phyloP scores from a whole-genome alignment of 164 flowering plant species.

The Sedum album region DNA sequence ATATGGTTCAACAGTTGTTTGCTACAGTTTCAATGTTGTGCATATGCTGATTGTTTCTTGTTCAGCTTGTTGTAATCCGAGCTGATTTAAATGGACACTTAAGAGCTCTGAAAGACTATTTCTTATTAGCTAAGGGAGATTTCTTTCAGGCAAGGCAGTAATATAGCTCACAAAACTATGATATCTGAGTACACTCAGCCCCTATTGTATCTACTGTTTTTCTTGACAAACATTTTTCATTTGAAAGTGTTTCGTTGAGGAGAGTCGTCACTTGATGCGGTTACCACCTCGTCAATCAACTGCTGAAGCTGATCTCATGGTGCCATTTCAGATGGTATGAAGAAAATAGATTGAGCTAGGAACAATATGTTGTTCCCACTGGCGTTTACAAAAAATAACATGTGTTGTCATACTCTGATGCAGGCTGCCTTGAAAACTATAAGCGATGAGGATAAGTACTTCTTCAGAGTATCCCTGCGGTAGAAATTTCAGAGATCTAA shows the following conservation, averaged over 20 bases:
- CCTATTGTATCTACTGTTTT: neutral
- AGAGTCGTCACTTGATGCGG: slow-evolving; percentile 90
- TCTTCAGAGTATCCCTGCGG: slow-evolving; percentile 80
- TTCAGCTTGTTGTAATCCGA: slow-evolving; percentile 95
- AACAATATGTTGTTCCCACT: too few species aligned
- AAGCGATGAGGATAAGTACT: slow-evolving; percentile 85
- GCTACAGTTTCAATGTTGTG: neutral
- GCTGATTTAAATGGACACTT: slow-evolving; percentile 96
- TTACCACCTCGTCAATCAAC: slow-evolving; percentile 95
- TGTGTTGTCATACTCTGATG: slow-evolving; percentile 12
- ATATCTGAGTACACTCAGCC: neutral
- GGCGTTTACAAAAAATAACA: neutral
- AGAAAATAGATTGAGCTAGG: neutral
- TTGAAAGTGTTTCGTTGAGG: slow-evolving; percentile 90
- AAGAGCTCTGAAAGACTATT: slow-evolving; percentile 92
- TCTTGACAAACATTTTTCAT: neutral
- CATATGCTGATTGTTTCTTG: slow-evolving; percentile 13
- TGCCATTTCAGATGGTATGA: slow-evolving; percentile 82
- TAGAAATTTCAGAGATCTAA: slow-evolving; percentile 17
- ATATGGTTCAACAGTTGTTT: slow-evolving; percentile 9
- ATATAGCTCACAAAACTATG: neutral
- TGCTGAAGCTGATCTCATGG: slow-evolving; percentile 97
- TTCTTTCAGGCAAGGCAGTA: slow-evolving; percentile 76
- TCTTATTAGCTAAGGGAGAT: slow-evolving; percentile 94
- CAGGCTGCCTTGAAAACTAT: slow-evolving; percentile 96